Evolutionary conservation across 1,139 yeast species (phyloP).

Genomic region (Debaryomyces sp.): DNA sequence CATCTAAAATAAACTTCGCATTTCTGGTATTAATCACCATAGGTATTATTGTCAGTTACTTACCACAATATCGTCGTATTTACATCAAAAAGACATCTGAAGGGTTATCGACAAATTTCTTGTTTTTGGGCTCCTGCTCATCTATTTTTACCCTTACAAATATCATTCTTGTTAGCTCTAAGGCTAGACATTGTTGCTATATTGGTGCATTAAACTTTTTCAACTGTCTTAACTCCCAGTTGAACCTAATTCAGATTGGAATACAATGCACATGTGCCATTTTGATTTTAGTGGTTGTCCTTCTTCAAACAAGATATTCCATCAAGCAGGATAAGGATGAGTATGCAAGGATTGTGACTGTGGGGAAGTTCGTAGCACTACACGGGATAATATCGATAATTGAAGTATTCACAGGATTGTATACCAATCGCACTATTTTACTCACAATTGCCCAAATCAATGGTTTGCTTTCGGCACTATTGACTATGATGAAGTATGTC

Average conservation of each 20-base stretch:
- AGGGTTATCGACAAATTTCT: conserved; percentile 76
- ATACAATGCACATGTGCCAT: conserved; percentile 69
- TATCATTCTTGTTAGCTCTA: conserved; percentile 59
- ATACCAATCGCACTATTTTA: conserved; percentile 20
- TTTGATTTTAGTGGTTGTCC: conserved; percentile 58
- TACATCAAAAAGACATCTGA: conserved; percentile 65
- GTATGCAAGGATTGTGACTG: conserved; percentile 41
- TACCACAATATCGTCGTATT: conserved; percentile 76
- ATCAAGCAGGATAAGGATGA: conserved; percentile 50
- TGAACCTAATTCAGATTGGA: conserved; percentile 72
- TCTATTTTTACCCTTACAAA: conserved; percentile 73
- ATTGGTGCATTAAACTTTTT: conserved; percentile 44
- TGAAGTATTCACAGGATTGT: conserved; percentile 35
- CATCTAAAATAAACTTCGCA: conserved; percentile 48
- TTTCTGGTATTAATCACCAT: conserved; percentile 57
- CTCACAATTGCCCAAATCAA: conserved; percentile 56
- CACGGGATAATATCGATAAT: conserved; percentile 40
- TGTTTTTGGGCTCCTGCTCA: conserved; percentile 73
- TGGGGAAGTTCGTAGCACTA: conserved; percentile 40
- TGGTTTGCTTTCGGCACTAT: conserved; percentile 62
- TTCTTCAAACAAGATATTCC: conserved; percentile 47
- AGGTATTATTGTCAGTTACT: conserved; percentile 73
- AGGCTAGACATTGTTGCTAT: conserved; percentile 57
- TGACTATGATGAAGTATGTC: conserved; percentile 72
- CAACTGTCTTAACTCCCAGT: conserved; percentile 69